phyloP scores from a whole-genome alignment of 2,329 filamentous ascomycete genomes.

The Fusarium sp. region DNA sequence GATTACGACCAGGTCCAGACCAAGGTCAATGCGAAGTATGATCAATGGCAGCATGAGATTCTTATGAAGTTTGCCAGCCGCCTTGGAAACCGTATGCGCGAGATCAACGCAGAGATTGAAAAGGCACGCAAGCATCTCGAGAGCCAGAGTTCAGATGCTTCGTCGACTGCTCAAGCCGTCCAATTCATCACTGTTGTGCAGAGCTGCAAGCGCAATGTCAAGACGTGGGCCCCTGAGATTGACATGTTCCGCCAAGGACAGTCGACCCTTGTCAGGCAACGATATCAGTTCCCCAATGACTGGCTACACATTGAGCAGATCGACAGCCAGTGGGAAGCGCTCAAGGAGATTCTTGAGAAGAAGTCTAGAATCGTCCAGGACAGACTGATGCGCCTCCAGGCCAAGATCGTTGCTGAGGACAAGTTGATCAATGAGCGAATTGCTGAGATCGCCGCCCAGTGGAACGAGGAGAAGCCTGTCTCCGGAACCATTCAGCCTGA shows the following conservation, averaged over 20 bases:
- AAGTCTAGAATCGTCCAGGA: slow-evolving; percentile 97
- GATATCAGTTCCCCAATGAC: slow-evolving; percentile 92
- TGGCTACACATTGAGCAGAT: slow-evolving; percentile 98
- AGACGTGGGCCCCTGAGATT: slow-evolving; percentile 94
- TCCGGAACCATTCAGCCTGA: slow-evolving; percentile 94
- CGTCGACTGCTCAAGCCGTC: slow-evolving; percentile 95
- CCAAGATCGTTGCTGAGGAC: slow-evolving; percentile 95
- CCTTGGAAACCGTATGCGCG: slow-evolving; percentile 89
- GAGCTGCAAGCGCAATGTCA: slow-evolving; percentile 93
- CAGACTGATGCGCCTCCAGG: slow-evolving; percentile 93
- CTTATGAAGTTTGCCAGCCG: slow-evolving; percentile 91
- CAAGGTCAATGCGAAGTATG: slow-evolving; percentile 98
- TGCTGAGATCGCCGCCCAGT: slow-evolving; percentile 83
- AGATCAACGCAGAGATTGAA: slow-evolving; percentile 92
- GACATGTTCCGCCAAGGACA: slow-evolving; percentile 96
- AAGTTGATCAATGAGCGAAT: slow-evolving; percentile 92
- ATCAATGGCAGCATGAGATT: slow-evolving; percentile 99
- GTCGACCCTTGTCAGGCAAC: slow-evolving; percentile 88
- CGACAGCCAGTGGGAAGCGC: slow-evolving; percentile 92
- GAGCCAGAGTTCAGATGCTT: slow-evolving; percentile 90
- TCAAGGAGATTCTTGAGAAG: slow-evolving; percentile 90
- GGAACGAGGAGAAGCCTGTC: slow-evolving; percentile 97
- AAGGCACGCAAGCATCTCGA: slow-evolving; percentile 92
- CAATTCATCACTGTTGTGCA: slow-evolving; percentile 99
- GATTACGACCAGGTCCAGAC: slow-evolving; percentile 99